Evolutionary conservation across 257 asterid genomes (phyloP).

Genomic region (Solanum ossicruentum): DNA sequence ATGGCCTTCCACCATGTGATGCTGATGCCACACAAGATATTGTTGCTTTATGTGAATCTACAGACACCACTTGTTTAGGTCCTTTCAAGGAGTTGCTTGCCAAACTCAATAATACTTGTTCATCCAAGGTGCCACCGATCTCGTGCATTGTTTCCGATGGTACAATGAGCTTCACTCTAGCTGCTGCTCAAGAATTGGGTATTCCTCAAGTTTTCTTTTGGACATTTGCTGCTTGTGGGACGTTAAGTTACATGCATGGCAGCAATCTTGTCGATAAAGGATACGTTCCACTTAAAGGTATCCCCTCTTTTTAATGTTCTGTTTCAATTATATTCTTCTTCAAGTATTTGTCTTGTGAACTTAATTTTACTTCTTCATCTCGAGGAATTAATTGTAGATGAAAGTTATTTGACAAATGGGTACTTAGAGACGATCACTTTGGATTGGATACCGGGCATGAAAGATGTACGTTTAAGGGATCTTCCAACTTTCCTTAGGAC

Average conservation of each 20-base stretch:
- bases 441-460: slow-evolving; percentile 12
- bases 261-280: slow-evolving; percentile 9
- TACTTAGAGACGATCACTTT: background rate
- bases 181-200: slow-evolving; percentile 17
- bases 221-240: slow-evolving; percentile 7
- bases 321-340: background rate
- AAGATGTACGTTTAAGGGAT: background rate
- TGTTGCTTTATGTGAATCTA: slow-evolving; percentile 8
- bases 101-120: background rate
- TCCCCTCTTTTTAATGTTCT: background rate
- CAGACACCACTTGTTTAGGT: background rate
- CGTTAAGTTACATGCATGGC: slow-evolving; percentile 4
- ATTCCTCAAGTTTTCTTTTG: slow-evolving; percentile 11
- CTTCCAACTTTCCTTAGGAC: background rate
- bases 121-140: slow-evolving; percentile 9
- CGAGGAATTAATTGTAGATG: background rate
- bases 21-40: slow-evolving; percentile 17
- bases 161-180: slow-evolving; percentile 8
- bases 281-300: slow-evolving; percentile 5
- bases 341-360: background rate
- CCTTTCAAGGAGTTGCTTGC: slow-evolving; percentile 8
- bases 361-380: background rate
- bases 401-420: slow-evolving; percentile 6
- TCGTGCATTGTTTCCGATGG: slow-evolving; percentile 17
- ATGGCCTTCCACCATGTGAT: slow-evolving; percentile 20